These are phyloP conservation scores for Bothriochloa decipiens DNA, from an alignment of 176 grass and related monocot species.

Conservation along the genomic window DNA sequence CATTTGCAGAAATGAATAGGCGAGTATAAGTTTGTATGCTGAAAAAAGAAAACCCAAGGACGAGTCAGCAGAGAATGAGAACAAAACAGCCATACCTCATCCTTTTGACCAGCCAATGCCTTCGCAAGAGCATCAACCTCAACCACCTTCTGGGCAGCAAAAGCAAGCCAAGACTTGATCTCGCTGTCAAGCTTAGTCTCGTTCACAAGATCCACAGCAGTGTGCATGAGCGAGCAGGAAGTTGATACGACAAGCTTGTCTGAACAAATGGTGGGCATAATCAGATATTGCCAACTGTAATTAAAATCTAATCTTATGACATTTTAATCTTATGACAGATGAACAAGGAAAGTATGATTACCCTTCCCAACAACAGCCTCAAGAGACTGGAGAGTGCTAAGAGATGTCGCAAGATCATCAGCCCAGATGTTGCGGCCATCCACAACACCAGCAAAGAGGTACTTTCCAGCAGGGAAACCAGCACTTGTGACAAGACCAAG, in stretches of 20 bases:
- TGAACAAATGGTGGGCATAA: slow-evolving; percentile 39
- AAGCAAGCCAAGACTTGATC: slow-evolving; percentile 95
- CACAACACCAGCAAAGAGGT: slow-evolving; percentile 91
- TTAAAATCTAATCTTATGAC: slow-evolving; percentile 3
- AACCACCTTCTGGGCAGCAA: slow-evolving; percentile 92
- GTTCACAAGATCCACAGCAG: slow-evolving; percentile 90
- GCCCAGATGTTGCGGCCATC: slow-evolving; percentile 99
- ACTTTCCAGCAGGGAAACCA: slow-evolving; percentile 85
- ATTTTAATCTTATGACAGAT: slow-evolving; percentile 24
- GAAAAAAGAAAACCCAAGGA: not conserved
- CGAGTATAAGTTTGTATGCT: slow-evolving; percentile 15
- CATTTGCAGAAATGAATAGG: not conserved
- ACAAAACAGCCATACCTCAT: slow-evolving; percentile 63
- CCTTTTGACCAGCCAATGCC: slow-evolving; percentile 80
- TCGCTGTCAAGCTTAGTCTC: slow-evolving; percentile 87
- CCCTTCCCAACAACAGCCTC: slow-evolving; percentile 88
- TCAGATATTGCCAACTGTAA: slow-evolving; percentile 5
- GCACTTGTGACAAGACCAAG: slow-evolving; percentile 66
- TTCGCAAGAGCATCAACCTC: slow-evolving; percentile 91
- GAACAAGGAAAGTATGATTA: slow-evolving; percentile 37
- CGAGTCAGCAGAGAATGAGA: not conserved
- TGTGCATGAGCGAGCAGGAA: slow-evolving; percentile 95
- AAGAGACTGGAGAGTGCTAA: slow-evolving; percentile 67
- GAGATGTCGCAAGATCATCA: slow-evolving; percentile 84
- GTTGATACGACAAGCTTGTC: slow-evolving; percentile 93